Evolutionary conservation across 768 basidiomycete species (phyloP).

Genomic region (Calocybe gangraenosa): DNA sequence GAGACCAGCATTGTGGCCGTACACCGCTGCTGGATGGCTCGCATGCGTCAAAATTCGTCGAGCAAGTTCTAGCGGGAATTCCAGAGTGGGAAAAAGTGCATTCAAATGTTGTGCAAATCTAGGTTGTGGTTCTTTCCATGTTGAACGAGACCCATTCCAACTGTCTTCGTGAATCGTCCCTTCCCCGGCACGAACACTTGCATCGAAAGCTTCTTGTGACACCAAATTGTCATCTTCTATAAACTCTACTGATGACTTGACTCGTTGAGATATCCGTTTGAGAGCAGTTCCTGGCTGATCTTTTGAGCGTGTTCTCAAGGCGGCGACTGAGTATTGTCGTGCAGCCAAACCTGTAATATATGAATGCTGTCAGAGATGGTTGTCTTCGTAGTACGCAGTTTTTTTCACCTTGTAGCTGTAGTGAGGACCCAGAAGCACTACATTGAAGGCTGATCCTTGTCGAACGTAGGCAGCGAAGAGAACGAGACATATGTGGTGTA

Average conservation of each 20-base stretch:
- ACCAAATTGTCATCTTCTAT: constrained; percentile 6
- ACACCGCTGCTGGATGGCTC: constrained; percentile 62
- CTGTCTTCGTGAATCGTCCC: constrained; percentile 9
- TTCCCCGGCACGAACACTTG: constrained; percentile 1
- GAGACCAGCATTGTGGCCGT: constrained; percentile 70
- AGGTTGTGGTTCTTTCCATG: constrained; percentile 17
- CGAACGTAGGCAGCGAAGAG: constrained; percentile 22
- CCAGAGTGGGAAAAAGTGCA: constrained; percentile 57
- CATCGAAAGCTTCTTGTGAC: constrained; percentile 7
- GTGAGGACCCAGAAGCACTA: too few species aligned
- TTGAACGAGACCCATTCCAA: constrained; percentile 11
- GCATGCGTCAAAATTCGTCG: constrained; percentile 73
- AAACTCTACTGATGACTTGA: constrained; percentile 3
- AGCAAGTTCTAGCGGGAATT: constrained; percentile 69
- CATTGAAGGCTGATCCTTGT: constrained; percentile 1
- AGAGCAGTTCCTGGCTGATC: constrained; percentile 12
- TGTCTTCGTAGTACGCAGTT: too few species aligned
- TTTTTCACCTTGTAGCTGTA: too few species aligned
- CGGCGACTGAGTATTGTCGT: constrained; percentile 24
- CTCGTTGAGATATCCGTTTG: constrained; percentile 11
- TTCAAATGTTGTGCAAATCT: constrained; percentile 53
- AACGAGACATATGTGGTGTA: constrained; percentile 19
- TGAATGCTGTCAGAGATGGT: too few species aligned
- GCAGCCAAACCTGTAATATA: constrained; percentile 12
- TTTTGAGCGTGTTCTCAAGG: constrained; percentile 21